phyloP scores from a whole-genome alignment of 1,139 yeast species.

The Suhomyces bokatorum region DNA sequence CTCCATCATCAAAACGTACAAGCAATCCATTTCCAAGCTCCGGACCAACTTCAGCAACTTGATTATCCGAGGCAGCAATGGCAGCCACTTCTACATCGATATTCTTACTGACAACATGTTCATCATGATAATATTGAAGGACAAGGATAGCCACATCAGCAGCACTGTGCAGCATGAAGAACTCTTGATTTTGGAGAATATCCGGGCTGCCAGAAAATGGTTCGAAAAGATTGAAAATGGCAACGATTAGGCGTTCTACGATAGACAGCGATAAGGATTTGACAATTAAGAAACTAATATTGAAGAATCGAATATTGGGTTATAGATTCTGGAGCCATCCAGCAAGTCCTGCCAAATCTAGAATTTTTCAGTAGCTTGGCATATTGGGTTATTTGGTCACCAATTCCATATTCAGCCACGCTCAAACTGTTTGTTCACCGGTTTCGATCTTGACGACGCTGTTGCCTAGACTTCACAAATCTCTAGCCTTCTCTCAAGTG shows the following conservation, averaged over 20 bases:
- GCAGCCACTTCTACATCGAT: constrained; percentile 67
- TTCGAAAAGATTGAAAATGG: constrained; percentile 57
- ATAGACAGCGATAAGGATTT: too few relatives aligned
- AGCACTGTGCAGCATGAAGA: constrained; percentile 54
- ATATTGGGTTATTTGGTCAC: too few relatives aligned
- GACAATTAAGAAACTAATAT: too few relatives aligned
- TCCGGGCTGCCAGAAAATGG: constrained; percentile 65
- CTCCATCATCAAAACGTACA: constrained; percentile 89
- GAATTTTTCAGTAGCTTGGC: too few relatives aligned
- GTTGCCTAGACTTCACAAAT: too few relatives aligned
- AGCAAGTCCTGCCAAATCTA: too few relatives aligned
- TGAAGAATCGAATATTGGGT: too few relatives aligned
- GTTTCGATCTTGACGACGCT: too few relatives aligned
- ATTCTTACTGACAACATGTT: constrained; percentile 72
- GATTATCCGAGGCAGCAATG: constrained; percentile 70
- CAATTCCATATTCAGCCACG: too few relatives aligned
- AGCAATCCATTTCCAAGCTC: constrained; percentile 87
- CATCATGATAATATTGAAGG: constrained; percentile 67
- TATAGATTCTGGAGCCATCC: too few relatives aligned
- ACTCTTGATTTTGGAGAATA: constrained; percentile 63
- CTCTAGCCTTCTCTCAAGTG: too few relatives aligned
- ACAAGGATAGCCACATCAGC: constrained; percentile 26
- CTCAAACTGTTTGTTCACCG: too few relatives aligned
- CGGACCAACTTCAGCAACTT: constrained; percentile 81
- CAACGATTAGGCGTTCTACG: not conserved